Evolutionary conservation across 2,329 filamentous ascomycete genomes (phyloP), one percentile per base, ranked within the genome.

Genomic region (Pseudogymnoascus sp.): DNA sequence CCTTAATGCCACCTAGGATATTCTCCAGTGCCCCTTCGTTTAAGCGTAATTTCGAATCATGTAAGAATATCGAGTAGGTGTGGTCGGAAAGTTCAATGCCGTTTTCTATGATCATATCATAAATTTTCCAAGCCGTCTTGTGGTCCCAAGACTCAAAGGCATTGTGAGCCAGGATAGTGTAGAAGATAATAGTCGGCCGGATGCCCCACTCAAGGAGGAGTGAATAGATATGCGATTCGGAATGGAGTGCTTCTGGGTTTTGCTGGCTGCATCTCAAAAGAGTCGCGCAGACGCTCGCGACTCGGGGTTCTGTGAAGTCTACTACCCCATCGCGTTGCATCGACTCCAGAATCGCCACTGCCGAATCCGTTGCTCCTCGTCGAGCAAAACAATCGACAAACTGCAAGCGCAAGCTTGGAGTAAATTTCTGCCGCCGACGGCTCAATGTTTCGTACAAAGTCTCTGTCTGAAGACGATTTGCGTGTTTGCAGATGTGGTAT

Each of bases 161-260:
- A 62, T 90, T 89, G 39, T 84, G 80, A 61, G 97, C 82, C 63
- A 91, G 75, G 47, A 88, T 79, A 13, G 87, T 88, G 69, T 88
- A 84, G 9, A 80, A 79, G 62, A 84, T 75, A 11, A 83, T 74
- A 65, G 89, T 88, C 24, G 88, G 84, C 17, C 77, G 75, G 57
- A 89, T 75, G 1, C 87, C 88, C n/a, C 80, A 73, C 17, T 81
- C 75, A 9, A 88, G 72, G 59, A 92, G 77, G 7, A 75, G 71
- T 60, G 81, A 75, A 21, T 87, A 80, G 4, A 87, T 75, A 4
- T 78, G 73, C 8, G 82, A 77, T 26, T 80, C 81, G 17, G 78
- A 76, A n/a, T 78, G 73, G 37, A 77, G 71, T 4, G 77, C 74
- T 11, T 72, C 68, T 15, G 73, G 71, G 6, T 77, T 71, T 6